phyloP scores from a whole-genome alignment of 1,284 basidiomycete genomes.

The Inonotus hispidus region DNA sequence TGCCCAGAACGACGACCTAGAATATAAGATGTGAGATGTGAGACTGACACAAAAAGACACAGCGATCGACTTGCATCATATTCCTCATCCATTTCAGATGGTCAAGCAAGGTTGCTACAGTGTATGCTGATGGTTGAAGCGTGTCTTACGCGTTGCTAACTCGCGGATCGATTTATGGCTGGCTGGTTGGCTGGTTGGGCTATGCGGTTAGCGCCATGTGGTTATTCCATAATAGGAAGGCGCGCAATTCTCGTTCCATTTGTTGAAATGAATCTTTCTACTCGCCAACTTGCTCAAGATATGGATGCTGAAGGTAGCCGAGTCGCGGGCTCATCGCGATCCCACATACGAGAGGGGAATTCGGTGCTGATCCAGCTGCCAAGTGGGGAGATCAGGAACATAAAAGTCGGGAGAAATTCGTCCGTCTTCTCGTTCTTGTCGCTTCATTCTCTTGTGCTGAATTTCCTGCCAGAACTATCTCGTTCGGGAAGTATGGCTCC shows the following conservation, averaged over 20 bases:
- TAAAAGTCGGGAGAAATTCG: conserved; percentile 64
- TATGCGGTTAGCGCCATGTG: background rate
- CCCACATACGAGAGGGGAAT: conserved; percentile 52
- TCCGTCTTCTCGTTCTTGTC: conserved; percentile 32
- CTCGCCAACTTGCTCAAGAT: background rate
- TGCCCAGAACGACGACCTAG: conserved; percentile 91
- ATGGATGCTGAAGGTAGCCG: conserved; percentile 1
- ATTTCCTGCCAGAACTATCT: conserved; percentile 44
- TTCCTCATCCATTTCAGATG: conserved; percentile 78
- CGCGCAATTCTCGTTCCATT: background rate
- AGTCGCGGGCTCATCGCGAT: conserved; percentile 1
- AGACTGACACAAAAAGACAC: conserved; percentile 15
- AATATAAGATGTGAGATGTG: conserved; percentile 19
- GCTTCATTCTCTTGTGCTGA: background rate
- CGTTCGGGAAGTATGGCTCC: conserved; percentile 69
- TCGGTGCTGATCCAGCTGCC: conserved; percentile 64
- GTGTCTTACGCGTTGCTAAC: conserved; percentile 5
- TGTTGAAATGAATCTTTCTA: background rate
- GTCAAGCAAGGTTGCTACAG: background rate
- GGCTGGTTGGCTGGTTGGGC: background rate
- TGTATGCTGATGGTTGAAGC: background rate
- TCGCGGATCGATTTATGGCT: conserved; percentile 15
- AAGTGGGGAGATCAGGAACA: conserved; percentile 60
- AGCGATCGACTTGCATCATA: conserved; percentile 61
- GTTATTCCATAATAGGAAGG: background rate